phyloP scores from a whole-genome alignment of 805 yeast genomes.

The Metschnikowia hibisci region DNA sequence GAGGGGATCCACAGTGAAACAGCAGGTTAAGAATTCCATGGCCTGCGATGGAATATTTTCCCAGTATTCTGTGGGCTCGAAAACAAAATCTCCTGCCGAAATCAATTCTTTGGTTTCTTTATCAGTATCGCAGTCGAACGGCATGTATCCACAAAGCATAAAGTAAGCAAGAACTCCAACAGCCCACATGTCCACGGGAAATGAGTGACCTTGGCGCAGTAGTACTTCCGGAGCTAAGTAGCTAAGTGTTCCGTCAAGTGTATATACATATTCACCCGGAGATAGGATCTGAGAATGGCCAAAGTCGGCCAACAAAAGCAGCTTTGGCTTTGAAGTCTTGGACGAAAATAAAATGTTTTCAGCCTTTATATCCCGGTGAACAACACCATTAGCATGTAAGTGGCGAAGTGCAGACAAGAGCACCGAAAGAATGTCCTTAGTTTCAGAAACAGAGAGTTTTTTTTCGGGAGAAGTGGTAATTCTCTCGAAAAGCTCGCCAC shows the following conservation, averaged over 20 bases:
- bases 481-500: slow-evolving; percentile 66
- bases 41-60: slow-evolving; percentile 48
- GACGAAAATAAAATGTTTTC: slow-evolving; percentile 57
- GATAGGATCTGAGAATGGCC: slow-evolving; percentile 56
- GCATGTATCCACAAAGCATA: slow-evolving; percentile 69
- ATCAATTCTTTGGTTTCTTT: slow-evolving; percentile 66
- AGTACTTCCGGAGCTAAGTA: slow-evolving; percentile 73
- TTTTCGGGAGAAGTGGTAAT: slow-evolving; percentile 41
- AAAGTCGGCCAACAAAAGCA: slow-evolving; percentile 55
- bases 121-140: slow-evolving; percentile 71
- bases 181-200: slow-evolving; percentile 71
- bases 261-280: slow-evolving; percentile 9
- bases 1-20: slow-evolving; percentile 46
- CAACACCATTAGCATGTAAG: slow-evolving; percentile 55
- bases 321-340: slow-evolving; percentile 29
- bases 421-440: slow-evolving; percentile 46
- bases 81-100: slow-evolving; percentile 50
- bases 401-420: slow-evolving; percentile 54
- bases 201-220: slow-evolving; percentile 51
- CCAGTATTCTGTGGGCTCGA: slow-evolving; percentile 62
- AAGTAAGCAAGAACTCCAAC: slow-evolving; percentile 70
- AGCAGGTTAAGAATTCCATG: slow-evolving; percentile 51
- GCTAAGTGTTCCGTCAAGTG: slow-evolving; percentile 56
- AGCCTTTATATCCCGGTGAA: slow-evolving; percentile 71
- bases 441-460: slow-evolving; percentile 44